These are phyloP conservation scores for Agaricales sp. DNA, from an alignment of 1,284 basidiomycete species.

Conservation along the genomic window DNA sequence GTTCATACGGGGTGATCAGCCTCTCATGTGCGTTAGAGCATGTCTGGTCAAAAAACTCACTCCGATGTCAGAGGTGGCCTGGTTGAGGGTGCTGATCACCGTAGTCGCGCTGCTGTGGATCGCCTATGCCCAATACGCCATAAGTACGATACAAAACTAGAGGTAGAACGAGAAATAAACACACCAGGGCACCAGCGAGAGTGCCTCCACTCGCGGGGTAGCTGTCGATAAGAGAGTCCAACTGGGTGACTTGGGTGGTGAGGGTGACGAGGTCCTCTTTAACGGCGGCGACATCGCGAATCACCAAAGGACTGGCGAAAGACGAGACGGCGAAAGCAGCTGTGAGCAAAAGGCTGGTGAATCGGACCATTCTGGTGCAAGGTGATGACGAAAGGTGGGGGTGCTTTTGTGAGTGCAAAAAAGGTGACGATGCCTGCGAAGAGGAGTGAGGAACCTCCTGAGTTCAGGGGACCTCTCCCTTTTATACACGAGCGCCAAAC, in stretches of 20 bases:
- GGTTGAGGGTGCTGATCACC: slow-evolving; percentile 10
- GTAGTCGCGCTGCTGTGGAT: slow-evolving; percentile 13
- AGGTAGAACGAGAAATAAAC: not conserved
- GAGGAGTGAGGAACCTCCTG: too few relatives aligned
- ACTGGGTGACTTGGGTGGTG: slow-evolving; percentile 12
- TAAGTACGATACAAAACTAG: not conserved
- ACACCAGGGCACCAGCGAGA: slow-evolving; percentile 14
- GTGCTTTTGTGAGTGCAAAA: too few relatives aligned
- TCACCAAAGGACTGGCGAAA: slow-evolving; percentile 10
- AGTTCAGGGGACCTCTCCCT: too few relatives aligned
- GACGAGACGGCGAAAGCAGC: slow-evolving; percentile 8
- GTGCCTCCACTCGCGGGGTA: slow-evolving; percentile 16
- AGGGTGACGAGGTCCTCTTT: slow-evolving; percentile 15
- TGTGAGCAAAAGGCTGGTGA: slow-evolving; percentile 9
- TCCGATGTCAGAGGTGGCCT: slow-evolving; percentile 11
- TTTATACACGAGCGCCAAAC: too few relatives aligned
- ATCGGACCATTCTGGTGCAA: not conserved
- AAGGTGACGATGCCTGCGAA: too few relatives aligned
- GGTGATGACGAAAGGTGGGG: not conserved
- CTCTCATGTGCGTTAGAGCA: not conserved
- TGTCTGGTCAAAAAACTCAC: not conserved
- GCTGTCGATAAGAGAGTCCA: slow-evolving; percentile 14
- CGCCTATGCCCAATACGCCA: slow-evolving; percentile 6
- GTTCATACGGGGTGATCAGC: not conserved
- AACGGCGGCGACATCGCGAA: slow-evolving; percentile 15